Evolutionary conservation across 177 flowering plant species (phyloP), one percentile per base, ranked within the genome.

Genomic region (Vitis hybrid): DNA sequence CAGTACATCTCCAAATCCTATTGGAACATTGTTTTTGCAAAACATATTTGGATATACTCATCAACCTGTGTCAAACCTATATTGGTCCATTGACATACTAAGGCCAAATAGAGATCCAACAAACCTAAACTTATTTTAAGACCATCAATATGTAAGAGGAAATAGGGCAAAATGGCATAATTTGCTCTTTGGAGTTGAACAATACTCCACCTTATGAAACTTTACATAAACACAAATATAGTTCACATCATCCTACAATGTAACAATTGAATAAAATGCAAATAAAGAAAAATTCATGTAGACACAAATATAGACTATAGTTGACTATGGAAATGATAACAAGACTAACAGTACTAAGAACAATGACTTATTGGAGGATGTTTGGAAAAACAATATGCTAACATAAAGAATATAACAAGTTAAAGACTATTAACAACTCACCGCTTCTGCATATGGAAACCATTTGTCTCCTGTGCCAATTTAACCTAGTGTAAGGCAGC

Each of bases 391-490:
- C 30, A n/a, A 14, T 49, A 63, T 17, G 15, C 67, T 12, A 20
- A 17, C 48, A 32, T 10, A 64, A 27, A 9, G 11, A 11, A 64
- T 64, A 49, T 3, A 64, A 64, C 15, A 56, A 64, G 4, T 24
- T 24, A 24, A 24, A 71, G 15, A 73, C 9, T 14, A 63, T 17
- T 20, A 58, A 69, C 50, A 58, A 65, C 84, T 78, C 78, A 84
- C 88, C 80, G 14, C 60, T 70, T 55, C 30, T 41, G 66, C 15
- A 61, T 61, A 73, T 68, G 76, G 49, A 77, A 66, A 73, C 67
- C 71, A 41, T 63, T 61, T 30, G 69, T 58, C 18, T 68, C 82
- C 80, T 87, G 86, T 27, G 73, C 60, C 59, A 73, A 71, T 46
- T 73, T 9, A 35, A 20, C 49, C 59, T 69, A 58, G 69, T 69